Base-by-base conservation (phyloP, 108 stramenopile genomes). In the Cyclotella cryptica region DNA sequence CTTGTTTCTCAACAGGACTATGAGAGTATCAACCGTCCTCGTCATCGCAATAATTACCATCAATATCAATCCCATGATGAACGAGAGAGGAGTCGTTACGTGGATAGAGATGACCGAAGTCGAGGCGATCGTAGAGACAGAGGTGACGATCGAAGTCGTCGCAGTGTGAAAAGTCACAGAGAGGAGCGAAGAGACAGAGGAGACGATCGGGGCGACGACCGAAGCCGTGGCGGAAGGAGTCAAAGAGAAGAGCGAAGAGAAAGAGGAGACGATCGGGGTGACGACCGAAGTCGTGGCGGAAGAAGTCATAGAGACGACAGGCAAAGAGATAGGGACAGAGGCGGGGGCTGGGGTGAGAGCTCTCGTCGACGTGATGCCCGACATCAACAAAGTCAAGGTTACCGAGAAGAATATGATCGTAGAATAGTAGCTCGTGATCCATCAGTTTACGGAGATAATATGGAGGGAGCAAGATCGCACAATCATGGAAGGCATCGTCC, bases 301-400 rank as follows among this genome's bases (percentile, higher is more conserved):
- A 17, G 39, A 18, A 74, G 73, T 18, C 60, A 71, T 21, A 60
- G 57, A 26, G 28, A 27, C n/a, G 49, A 43, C 27, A 52, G 51
- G 30, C 57, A 66, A 19, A 60, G 62, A 19, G 70, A 79, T 66
- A 57, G 41, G 10, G 68, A 77, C 40, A 69, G 57, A 67, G 68
- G 66, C 15, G 22, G 54, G 27, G 47, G 58, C 39, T 42, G 78
- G 24, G 65, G 46, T 28, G 58, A 61, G 22, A 57, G 52, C 42
- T 65, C 71, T 49, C 64, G 51, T 51, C 53, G 63, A 78, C 35
- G 74, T 18, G 74, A 75, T 27, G 8, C 54, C 2, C 17, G 75
- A 10, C 63, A 60, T 59, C 52, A 69, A 24, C 62, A 55, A 18
- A 62, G 57, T 49, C 45, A 29, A 10, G 27, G 49, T 51, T 41